phyloP scores from a whole-genome alignment of 257 asterid genomes.

The Solanum virginianum region DNA sequence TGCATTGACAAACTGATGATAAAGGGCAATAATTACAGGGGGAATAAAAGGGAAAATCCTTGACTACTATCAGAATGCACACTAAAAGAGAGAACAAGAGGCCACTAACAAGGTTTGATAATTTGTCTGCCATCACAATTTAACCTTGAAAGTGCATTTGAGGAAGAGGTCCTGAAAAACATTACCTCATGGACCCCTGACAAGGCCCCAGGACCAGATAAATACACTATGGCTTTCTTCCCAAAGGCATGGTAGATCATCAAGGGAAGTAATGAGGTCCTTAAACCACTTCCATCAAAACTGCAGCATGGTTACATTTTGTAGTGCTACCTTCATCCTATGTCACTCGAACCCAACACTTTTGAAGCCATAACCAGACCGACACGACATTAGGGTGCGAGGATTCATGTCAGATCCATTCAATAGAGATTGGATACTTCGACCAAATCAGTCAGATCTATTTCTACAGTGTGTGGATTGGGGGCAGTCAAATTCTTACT shows the following conservation, averaged over 20 bases:
- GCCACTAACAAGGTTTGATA: neutral
- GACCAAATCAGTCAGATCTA: neutral
- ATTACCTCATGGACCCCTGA: neutral
- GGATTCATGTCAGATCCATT: no score
- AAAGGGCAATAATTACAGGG: neutral
- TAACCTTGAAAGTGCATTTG: neutral
- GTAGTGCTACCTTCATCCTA: no score
- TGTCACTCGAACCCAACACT: no score
- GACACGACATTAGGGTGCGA: no score
- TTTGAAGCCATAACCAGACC: no score
- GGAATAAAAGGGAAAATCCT: neutral
- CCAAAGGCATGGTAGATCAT: neutral
- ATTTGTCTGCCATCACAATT: neutral
- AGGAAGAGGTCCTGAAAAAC: neutral
- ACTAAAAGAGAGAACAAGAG: neutral
- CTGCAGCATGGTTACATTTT: neutral
- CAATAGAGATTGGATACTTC: no score
- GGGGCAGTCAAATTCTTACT: no score
- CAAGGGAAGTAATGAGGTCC: neutral
- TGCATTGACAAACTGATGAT: neutral
- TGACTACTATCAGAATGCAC: neutral
- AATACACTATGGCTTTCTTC: neutral
- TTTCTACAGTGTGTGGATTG: no score
- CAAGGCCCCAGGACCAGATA: neutral
- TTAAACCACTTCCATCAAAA: neutral